Percentiles rank a stretch among this genome's conserved stretches.
Conservation (phyloP, 208 protist genomes). For the Trypanosoma melophagium region DNA sequence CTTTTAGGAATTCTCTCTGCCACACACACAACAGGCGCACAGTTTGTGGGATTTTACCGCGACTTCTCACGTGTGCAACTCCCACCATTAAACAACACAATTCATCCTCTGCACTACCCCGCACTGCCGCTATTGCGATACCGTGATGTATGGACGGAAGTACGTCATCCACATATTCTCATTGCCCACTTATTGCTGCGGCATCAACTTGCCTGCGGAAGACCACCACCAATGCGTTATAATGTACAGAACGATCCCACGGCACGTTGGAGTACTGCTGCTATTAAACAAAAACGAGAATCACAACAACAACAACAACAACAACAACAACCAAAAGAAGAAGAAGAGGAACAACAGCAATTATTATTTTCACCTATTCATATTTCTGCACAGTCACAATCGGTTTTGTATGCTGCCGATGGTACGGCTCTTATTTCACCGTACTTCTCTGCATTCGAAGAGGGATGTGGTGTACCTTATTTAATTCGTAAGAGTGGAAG, state of each 20-base stretch:
- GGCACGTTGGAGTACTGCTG: neutral
- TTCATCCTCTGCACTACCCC: neutral
- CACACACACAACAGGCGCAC: neutral
- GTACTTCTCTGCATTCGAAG: too few species aligned
- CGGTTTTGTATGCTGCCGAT: too few species aligned
- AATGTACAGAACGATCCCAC: neutral
- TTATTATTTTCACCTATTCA: neutral
- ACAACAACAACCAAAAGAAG: neutral
- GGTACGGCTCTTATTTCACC: too few species aligned
- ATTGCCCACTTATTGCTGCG: conserved; percentile 8
- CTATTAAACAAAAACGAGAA: neutral
- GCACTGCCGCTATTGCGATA: conserved; percentile 4
- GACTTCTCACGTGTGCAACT: conserved; percentile 10
- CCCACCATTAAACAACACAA: neutral
- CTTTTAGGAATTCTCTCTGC: conserved; percentile 9
- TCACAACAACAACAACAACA: neutral
- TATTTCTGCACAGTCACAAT: neutral
- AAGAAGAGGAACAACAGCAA: neutral
- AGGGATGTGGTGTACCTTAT: too few species aligned
- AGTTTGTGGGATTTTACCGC: conserved; percentile 4
- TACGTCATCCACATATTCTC: conserved; percentile 2
- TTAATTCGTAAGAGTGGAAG: too few species aligned
- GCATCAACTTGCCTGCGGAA: conserved; percentile 7
- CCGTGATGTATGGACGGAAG: neutral
- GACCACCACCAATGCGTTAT: neutral